These are phyloP conservation scores for Taphrina populina DNA, from an alignment of 1,139 yeast genomes.

Conservation along the genomic window DNA sequence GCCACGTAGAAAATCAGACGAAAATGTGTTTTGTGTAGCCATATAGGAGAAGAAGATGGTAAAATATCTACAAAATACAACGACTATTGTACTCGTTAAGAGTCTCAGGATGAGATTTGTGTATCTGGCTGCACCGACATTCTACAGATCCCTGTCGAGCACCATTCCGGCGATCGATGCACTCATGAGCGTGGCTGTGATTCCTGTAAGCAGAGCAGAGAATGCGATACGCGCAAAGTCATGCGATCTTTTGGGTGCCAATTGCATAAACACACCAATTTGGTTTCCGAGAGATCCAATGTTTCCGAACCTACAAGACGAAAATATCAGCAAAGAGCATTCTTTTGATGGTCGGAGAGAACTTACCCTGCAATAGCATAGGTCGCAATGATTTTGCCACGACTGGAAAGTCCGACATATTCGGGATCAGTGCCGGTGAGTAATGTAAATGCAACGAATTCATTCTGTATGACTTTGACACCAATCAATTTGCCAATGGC, in stretches of 20 bases:
- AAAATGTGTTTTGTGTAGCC: no score
- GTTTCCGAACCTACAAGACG: constrained; percentile 60
- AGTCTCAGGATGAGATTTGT: no score
- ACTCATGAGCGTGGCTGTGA: constrained; percentile 57
- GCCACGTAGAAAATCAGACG: no score
- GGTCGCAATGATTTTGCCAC: constrained; percentile 61
- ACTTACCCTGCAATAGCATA: constrained; percentile 50
- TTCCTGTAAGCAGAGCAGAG: constrained; percentile 58
- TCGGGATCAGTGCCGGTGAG: constrained; percentile 50
- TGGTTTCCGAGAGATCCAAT: constrained; percentile 65
- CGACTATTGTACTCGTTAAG: no score
- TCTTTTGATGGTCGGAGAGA: no score
- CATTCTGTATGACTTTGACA: constrained; percentile 62
- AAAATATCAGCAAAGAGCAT: background rate
- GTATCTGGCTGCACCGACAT: no score
- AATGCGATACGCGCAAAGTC: constrained; percentile 54
- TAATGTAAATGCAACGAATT: constrained; percentile 58
- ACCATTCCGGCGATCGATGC: constrained; percentile 72
- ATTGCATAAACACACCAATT: constrained; percentile 60
- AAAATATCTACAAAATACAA: no score
- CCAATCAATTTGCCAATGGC: constrained; percentile 57
- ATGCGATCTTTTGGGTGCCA: constrained; percentile 56
- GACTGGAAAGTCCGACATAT: constrained; percentile 53
- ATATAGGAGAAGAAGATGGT: no score
- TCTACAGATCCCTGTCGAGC: constrained; percentile 44